These are phyloP conservation scores for Nakazawaea wyomingensis DNA, from an alignment of 805 yeast species.

Conservation along the genomic window DNA sequence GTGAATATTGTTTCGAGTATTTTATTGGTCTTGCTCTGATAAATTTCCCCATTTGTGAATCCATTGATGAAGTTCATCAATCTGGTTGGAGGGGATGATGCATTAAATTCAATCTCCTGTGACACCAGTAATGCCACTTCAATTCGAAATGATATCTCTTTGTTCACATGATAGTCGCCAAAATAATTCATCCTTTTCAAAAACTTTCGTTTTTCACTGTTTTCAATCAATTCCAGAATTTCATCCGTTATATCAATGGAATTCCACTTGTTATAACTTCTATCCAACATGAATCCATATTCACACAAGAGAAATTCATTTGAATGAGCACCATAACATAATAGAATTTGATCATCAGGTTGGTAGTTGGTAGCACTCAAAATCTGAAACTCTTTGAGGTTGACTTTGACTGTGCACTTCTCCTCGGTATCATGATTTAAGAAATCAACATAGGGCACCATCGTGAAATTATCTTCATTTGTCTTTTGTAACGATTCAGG, in stretches of 20 bases:
- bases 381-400: conserved; percentile 48
- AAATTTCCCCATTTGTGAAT: conserved; percentile 32
- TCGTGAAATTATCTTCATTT: conserved; percentile 65
- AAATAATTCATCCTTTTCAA: conserved; percentile 51
- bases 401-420: conserved; percentile 47
- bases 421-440: conserved; percentile 62
- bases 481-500: conserved; percentile 40
- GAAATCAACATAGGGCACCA: conserved; percentile 90
- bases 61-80: conserved; percentile 42
- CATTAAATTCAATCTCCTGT: conserved; percentile 27
- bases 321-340: conserved; percentile 86
- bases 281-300: conserved; percentile 68
- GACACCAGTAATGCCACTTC: conserved; percentile 67
- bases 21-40: conserved; percentile 25
- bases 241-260: conserved; percentile 55
- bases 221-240: conserved; percentile 30
- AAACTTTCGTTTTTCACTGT: conserved; percentile 34
- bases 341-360: conserved; percentile 50
- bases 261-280: conserved; percentile 55
- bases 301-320: conserved; percentile 79
- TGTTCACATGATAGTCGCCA: conserved; percentile 69
- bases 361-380: conserved; percentile 29
- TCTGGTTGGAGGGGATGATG: conserved; percentile 23
- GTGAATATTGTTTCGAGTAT: conserved; percentile 30
- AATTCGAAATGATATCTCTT: conserved; percentile 63